Base-by-base conservation (phyloP, 1,284 basidiomycete species). In the Rhodotorula glutinis region DNA sequence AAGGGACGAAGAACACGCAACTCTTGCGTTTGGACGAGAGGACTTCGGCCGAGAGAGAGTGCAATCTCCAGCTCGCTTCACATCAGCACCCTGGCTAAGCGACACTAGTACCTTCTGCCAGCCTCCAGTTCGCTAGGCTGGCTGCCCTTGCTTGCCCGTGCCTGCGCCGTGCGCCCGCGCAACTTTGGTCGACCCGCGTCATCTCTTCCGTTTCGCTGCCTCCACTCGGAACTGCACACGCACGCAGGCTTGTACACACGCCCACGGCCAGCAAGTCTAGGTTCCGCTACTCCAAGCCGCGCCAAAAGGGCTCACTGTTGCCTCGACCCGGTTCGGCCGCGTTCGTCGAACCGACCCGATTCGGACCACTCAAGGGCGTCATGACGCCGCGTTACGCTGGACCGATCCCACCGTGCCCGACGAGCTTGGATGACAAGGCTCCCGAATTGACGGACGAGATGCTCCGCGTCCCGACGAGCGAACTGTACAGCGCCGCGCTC, bases 391-490 rank as follows among this genome's bases (percentile, higher is more conserved):
- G 63, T 14, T 68, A 58, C 55, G 44, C 58, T 23, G 66, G 66
- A 9, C 66, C 54, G 4, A 23, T 53, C 2, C 66, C 66, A 2
- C 1, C 4, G 11, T 64, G 62, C 44, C 66, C 66, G 0, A 3
- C 3, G 1, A 19, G 21, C 2, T 55, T 65, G 17, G 56, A 64
- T 17, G 64, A 70, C 29, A 19, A 53, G 0, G 43, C 72, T 14
- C 71, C 72, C 1, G 21, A 51, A 13, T 51, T 75, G 30, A 63
- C 53, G 19, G 11, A 46, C 4, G 64, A 67, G 29, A 67, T 70
- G 54, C 61, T 75, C 16, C 7, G 27, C 11, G 60, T 71, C 19
- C 67, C 74, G 51, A 75, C 75, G 13, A 58, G 66, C 44, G 63
- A 70, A 46, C 55, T 75, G 19, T 75, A 74, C 61, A 64, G 66